These are phyloP conservation scores for Trypanosoma platydactyli DNA, from an alignment of 208 protist species.

Conservation along the genomic window DNA sequence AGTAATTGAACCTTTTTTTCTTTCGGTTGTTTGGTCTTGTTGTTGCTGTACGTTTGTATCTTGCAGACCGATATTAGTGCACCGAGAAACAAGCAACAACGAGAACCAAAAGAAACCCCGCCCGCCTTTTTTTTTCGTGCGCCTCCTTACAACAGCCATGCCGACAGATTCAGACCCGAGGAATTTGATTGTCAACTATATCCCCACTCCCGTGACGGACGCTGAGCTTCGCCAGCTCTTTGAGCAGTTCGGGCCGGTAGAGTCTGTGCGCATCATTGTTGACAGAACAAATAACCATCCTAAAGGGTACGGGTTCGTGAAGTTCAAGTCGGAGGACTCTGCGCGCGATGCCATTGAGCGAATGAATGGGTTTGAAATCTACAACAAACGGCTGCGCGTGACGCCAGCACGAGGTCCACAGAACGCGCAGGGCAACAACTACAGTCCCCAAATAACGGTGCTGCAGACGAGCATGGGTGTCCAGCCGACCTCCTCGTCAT, in stretches of 20 bases:
- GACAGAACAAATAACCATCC: constrained; percentile 49
- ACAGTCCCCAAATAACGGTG: background rate
- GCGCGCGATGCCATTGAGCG: constrained; percentile 44
- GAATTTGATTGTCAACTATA: constrained; percentile 75
- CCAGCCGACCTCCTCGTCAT: background rate
- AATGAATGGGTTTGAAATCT: constrained; percentile 70
- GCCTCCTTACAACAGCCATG: too few relatives aligned
- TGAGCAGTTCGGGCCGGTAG: constrained; percentile 40
- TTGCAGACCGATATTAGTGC: too few relatives aligned
- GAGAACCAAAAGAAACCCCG: too few relatives aligned
- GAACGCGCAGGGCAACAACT: constrained; percentile 12
- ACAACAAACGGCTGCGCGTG: constrained; percentile 68
- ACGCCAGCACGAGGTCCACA: constrained; percentile 47
- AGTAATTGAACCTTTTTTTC: background rate
- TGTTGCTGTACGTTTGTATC: too few relatives aligned
- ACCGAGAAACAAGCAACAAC: too few relatives aligned
- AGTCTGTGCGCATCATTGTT: constrained; percentile 54
- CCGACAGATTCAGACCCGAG: constrained; percentile 35
- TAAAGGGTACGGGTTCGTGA: constrained; percentile 81
- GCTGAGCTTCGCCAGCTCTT: constrained; percentile 45
- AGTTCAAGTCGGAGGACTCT: constrained; percentile 52
- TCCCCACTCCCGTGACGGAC: constrained; percentile 61
- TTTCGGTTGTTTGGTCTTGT: background rate
- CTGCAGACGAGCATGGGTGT: background rate
- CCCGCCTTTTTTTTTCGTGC: too few relatives aligned